These are phyloP conservation scores for Penicillium atrosanguineum DNA, from an alignment of 495 filamentous ascomycete species.

Conservation along the genomic window DNA sequence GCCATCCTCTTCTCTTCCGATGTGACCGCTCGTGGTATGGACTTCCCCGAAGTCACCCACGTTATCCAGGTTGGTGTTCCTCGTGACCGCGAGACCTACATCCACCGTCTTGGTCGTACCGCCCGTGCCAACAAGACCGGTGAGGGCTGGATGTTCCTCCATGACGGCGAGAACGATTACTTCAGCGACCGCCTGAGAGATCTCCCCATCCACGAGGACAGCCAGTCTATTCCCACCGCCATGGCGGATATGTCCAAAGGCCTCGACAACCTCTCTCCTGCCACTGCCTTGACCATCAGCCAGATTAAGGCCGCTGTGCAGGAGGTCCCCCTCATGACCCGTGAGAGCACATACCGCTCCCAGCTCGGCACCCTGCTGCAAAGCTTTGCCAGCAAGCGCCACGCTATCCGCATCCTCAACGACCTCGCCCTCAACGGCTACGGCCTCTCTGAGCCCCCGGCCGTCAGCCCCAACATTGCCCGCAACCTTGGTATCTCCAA, in stretches of 20 bases:
- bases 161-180: constrained; percentile 54
- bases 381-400: constrained; percentile 28
- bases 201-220: constrained; percentile 66
- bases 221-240: constrained; percentile 47
- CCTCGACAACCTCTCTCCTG: constrained; percentile 20
- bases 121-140: constrained; percentile 73
- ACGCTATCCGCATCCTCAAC: constrained; percentile 57
- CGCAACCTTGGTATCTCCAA: constrained; percentile 8
- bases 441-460: constrained; percentile 58
- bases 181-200: constrained; percentile 47
- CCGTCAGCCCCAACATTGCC: constrained; percentile 41
- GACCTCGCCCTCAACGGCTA: constrained; percentile 58
- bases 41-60: constrained; percentile 71
- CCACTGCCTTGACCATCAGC: constrained; percentile 32
- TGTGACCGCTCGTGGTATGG: constrained; percentile 89
- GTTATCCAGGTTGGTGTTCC: constrained; percentile 70
- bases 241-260: constrained; percentile 50
- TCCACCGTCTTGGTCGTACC: constrained; percentile 73
- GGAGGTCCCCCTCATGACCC: constrained; percentile 31
- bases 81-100: constrained; percentile 61
- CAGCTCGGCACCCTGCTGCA: constrained; percentile 38
- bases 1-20: constrained; percentile 89
- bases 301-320: constrained; percentile 36
- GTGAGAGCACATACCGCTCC: constrained; percentile 54
- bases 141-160: constrained; percentile 73